Base-by-base conservation (phyloP, 768 basidiomycete genomes). In the Mycena capillaripes region DNA sequence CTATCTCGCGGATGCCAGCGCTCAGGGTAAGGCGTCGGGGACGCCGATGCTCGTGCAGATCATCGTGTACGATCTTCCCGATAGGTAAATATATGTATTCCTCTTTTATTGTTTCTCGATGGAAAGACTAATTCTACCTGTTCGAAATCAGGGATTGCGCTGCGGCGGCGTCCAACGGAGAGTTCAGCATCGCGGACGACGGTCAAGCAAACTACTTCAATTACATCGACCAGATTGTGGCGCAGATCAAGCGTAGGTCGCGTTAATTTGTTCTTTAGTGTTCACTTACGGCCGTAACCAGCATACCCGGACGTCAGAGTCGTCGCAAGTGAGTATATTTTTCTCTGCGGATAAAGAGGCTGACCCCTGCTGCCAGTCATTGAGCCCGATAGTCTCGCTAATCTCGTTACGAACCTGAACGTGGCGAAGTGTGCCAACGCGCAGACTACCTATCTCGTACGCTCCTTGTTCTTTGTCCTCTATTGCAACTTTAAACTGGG, bases 301-400 rank as follows among this genome's bases (percentile, higher is more conserved):
- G 88, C 85, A 70, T 90, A 82, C 84, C 90, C 90, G 57, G 85
- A 88, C 75, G 89, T 91, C 73, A 87, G 89, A 61, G 88, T 92
- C 72, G 86, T 91, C 52, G 90, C 91, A 60, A 57, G 73, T 75
- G 34, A 57, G 42, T 65, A 38, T 73, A 1, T 40, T 27, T 0
- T 55, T 10, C 1, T 1, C 21, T 30, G 23, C n/a, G n/a, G n/a
- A n/a, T n/a, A n/a, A n/a, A n/a, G n/a, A n/a, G n/a, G n/a, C n/a
- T 25, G 27, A 11, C 4, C 9, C 17, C 6, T 64, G 57, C 62
- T 68, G 21, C 17, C 21, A 75, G 89, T 91, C 78, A 86, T 91
- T 63, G 91, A 92, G 79, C 90, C 91, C 71, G 91, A 92, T 79
- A 90, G 90, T 48, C 82, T 92, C 53, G 91, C 90, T 68, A 92